Evolutionary conservation across 2,329 filamentous ascomycete genomes (phyloP), one percentile per base, ranked within the genome.

Genomic region (Neoarthrinium moseri): DNA sequence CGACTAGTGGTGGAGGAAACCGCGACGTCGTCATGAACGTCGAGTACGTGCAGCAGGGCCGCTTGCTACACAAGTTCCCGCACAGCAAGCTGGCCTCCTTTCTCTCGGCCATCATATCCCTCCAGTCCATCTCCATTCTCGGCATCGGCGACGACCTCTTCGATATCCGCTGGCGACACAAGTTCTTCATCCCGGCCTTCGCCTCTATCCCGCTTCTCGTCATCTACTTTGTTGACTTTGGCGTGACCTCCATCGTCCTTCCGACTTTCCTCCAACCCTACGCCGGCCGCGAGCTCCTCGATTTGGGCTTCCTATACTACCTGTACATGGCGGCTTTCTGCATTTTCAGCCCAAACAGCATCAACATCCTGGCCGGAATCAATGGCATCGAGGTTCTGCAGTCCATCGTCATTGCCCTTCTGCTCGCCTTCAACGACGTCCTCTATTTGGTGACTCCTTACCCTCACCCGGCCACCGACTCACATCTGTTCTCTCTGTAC

Each of bases 291-390:
- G 82, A 89, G 56, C 80, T 96, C 39, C 78, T 97, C 63, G 84
- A 97, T 64, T 81, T 97, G 6, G 87, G 86, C 24, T 69, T 81
- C 64, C 72, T 89, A 46, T 99, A 99, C 79, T 99, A 99, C 71
- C 73, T 86, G 61, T 99, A 97, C 77, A 99, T 99, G 94, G 89
- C 90, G 43, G 86, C 88, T 46, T 81, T 99, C 56, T 89, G 92
- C 63, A 99, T 99, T 67, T 99, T 99, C 74, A 95, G 91, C 56
- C 91, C 94, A 6, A 97, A 99, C 72, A 91, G 90, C 67, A 99
- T 99, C 80, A 99, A 99, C 74, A 99, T 99, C 71, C 76, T 99
- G n/a, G 94, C 94, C 0, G 94, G 94, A n/a, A 89, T 99, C 68
- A 99, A 99, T 67, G 94, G 94, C 45, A 94, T 99, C 64, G 94